Conservation (phyloP, 129 eudicot genomes). For the Helichrysum umbraculigerum region DNA sequence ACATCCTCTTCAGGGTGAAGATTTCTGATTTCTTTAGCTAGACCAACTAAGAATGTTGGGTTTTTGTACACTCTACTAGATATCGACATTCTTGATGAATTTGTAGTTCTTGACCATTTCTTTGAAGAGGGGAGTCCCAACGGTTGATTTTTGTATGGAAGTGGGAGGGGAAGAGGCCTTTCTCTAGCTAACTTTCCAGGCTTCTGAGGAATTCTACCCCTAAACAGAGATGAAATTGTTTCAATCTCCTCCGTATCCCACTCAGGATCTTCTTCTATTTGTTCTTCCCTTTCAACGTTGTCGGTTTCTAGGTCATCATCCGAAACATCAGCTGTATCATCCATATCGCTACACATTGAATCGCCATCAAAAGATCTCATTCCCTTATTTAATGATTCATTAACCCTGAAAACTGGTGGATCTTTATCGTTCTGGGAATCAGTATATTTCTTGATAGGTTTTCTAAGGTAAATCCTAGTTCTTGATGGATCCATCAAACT, state of each 20-base stretch:
- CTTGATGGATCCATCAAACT: constrained; percentile 22
- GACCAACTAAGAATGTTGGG: constrained; percentile 63
- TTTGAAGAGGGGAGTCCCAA: constrained; percentile 66
- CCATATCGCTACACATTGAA: constrained; percentile 17
- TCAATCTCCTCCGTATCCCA: constrained; percentile 91
- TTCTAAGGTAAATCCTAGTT: constrained; percentile 38
- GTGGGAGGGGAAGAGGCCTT: constrained; percentile 84
- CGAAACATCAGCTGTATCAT: constrained; percentile 22
- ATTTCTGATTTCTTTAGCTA: constrained; percentile 71
- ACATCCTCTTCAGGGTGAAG: constrained; percentile 67
- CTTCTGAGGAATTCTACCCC: constrained; percentile 83
- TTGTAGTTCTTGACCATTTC: constrained; percentile 34
- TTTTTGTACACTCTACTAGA: constrained; percentile 60
- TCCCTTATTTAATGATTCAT: constrained; percentile 33
- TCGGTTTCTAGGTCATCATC: constrained; percentile 21
- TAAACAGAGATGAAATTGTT: constrained; percentile 72
- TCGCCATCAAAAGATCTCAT: constrained; percentile 18
- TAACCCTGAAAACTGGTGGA: constrained; percentile 46
- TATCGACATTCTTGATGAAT: constrained; percentile 38
- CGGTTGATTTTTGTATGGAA: constrained; percentile 72
- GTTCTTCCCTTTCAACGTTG: constrained; percentile 22
- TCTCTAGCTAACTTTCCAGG: constrained; percentile 67
- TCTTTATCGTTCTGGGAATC: constrained; percentile 49
- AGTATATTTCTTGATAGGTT: constrained; percentile 52
- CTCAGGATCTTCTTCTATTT: constrained; percentile 21